Conservation (phyloP, 192 early-diverging fungal species). For the Umbelopsis sp. region DNA sequence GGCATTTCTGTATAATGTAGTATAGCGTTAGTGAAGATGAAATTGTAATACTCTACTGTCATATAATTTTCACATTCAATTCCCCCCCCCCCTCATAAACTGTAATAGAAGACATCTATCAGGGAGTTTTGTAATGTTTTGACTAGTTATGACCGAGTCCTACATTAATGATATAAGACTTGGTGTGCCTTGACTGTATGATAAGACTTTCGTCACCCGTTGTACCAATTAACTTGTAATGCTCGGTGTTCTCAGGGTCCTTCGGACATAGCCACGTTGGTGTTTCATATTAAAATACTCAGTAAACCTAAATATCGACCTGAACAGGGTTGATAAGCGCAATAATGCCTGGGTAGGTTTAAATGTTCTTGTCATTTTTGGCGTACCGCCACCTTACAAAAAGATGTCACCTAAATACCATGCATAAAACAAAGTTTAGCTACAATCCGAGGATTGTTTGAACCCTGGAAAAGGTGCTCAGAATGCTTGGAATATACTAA, state of each 20-base stretch:
- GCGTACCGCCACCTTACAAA: neutral
- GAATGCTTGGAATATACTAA: neutral
- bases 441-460: neutral
- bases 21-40: neutral
- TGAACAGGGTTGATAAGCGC: no score
- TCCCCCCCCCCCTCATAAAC: no score
- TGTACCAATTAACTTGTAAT: no score
- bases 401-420: neutral
- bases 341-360: no score
- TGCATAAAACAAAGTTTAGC: neutral
- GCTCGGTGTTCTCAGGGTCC: constrained; percentile 11
- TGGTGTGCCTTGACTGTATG: neutral
- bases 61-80: neutral
- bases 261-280: neutral
- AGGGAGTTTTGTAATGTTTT: no score
- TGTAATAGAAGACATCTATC: no score
- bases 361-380: neutral
- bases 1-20: constrained; percentile 17
- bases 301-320: no score
- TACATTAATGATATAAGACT: neutral
- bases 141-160: no score
- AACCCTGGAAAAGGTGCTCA: neutral
- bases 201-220: neutral
- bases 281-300: neutral
- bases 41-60: neutral